These are phyloP conservation scores for Proliferodiscus dingleyae DNA, from an alignment of 2,329 filamentous ascomycete genomes.

Conservation along the genomic window DNA sequence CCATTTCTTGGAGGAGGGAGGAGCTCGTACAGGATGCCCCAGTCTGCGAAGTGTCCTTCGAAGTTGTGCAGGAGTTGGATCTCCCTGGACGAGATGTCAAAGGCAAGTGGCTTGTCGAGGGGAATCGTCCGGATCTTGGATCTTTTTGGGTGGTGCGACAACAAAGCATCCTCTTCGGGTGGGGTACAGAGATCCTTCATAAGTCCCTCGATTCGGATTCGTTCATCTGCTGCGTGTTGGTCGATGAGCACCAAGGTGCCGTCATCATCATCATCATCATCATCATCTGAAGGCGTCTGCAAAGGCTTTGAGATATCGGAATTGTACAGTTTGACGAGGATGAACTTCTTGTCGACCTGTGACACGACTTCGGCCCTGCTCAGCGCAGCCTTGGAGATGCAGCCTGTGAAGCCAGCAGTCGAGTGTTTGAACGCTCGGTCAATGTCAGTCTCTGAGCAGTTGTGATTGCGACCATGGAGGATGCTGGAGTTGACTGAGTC, in stretches of 20 bases:
- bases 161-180: constrained; percentile 3
- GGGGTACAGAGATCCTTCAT: constrained; percentile 51
- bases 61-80: constrained; percentile 50
- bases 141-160: background rate
- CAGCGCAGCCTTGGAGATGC: constrained; percentile 60
- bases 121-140: constrained; percentile 32
- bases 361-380: constrained; percentile 60
- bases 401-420: constrained; percentile 32
- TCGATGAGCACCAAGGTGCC: constrained; percentile 71
- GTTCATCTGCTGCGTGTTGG: constrained; percentile 92
- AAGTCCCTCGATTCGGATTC: constrained; percentile 71
- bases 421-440: constrained; percentile 25
- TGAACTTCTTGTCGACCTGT: constrained; percentile 88
- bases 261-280: too few relatives aligned
- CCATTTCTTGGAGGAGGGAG: background rate
- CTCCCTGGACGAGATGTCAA: constrained; percentile 62
- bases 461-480: constrained; percentile 20
- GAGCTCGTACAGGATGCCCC: constrained; percentile 62
- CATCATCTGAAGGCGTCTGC: constrained; percentile 11
- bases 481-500: constrained; percentile 17
- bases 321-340: constrained; percentile 64
- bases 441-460: constrained; percentile 28
- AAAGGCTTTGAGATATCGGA: background rate
- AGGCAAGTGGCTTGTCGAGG: constrained; percentile 52
- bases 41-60: constrained; percentile 55